Base-by-base conservation (phyloP, 306 rosid genomes). In the Delonix regia region DNA sequence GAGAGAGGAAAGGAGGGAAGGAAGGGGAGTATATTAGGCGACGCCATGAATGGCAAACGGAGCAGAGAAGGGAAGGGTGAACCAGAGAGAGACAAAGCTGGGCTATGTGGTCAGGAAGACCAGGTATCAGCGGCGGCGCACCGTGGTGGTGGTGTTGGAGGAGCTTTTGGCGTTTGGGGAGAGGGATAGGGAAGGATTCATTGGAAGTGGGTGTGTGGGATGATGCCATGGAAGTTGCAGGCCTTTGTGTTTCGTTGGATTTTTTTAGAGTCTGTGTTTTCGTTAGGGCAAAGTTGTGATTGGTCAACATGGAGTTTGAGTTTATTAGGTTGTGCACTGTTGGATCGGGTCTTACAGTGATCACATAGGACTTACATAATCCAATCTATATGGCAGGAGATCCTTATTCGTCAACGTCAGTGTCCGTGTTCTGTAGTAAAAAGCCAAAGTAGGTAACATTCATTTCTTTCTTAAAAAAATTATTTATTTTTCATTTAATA, bases 51-150 rank as follows among this genome's bases (percentile, higher is more conserved):
- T 73, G 89, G 70, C 86, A 85, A 10, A 91, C 86, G 14, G 88
- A 65, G 87, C 56, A 93, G 45, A 91, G 85, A 18, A 70, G 22
- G 4, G 89, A 83, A 18, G 97, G 95, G 28, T 73, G 71, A 16
- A 91, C n/a, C 0, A 6, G 67, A 5, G 93, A 81, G 27, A 94
- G 93, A 55, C 93, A 89, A 4, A 73, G 65, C 2, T 90, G 91
- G 45, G 97, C 93, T 56, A 94, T 71, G 80, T 94, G 87, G 75
- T 94, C 94, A 0, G 98, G 98, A 0, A 94, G 89, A 0, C 91
- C 97, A 0, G 97, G 93, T 3, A 94, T 85, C 0, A 89, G 81
- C 14, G 85, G 75, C 52, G 52, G 75, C 16, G 61, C 49, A 1
- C 41, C 1, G 1, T 55, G 27, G 19, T 60, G 51, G 2, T 28